Evolutionary conservation across 2,329 filamentous ascomycete genomes (phyloP), one percentile per base, ranked within the genome.

Genomic region (Emmonsia crescens): DNA sequence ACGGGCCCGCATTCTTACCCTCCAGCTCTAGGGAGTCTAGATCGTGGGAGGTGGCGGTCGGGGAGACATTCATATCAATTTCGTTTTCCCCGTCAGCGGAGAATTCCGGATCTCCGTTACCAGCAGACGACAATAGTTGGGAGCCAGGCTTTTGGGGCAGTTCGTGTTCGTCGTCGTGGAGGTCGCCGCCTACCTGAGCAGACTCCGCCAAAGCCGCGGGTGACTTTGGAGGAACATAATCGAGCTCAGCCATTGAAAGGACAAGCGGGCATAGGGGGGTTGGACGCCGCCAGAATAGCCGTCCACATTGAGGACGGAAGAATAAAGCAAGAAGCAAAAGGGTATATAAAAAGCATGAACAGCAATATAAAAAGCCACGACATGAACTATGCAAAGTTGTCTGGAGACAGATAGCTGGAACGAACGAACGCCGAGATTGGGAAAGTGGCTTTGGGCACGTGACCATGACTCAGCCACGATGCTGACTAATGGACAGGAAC

Each of bases 171-270:
- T 33, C 36, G 56, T 29, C 36, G 12, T 33, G 24, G 2, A 9
- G 27, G 38, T 12, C 40, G 55, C 38, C 27, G 55, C 40, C 55
- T 57, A 21, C 40, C 14, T 46, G 55, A 19, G 10, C 38, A 29
- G 38, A 3, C 38, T 57, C 56, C 56, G 56, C 56, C 56, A 44
- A 57, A 46, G 56, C 56, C 56, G 44, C n/a, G 46, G 59, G 44
- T 19, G 31, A 27, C 40, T 51, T 46, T 49, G 57, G 59, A 33
- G 59, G 31, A 38, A 55, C 59, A 52, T 60, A 16, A 33, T 75
- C 73, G 60, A 72, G 72, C 66, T 76, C 74, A 68, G 73, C 74
- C 74, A 76, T 76, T 68, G 74, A 73, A 73, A 67, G 65, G 66
- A 71, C 68, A 73, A 72, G 73, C 72, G 71, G 68, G 66, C 61